phyloP scores from a whole-genome alignment of 1,139 yeast species.

The Saccharomyces uvarum region DNA sequence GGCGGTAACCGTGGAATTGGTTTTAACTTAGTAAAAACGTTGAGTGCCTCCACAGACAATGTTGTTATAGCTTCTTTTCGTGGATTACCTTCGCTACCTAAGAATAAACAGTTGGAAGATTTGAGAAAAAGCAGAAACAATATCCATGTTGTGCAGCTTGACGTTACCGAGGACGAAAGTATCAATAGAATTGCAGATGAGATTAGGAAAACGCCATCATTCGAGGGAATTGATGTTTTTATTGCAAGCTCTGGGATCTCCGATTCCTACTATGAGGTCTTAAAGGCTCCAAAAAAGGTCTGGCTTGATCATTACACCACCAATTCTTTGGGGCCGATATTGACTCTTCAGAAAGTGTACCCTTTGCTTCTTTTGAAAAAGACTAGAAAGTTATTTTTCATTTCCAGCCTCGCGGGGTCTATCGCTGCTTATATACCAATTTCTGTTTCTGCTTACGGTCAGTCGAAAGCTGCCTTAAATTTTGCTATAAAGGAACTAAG shows the following conservation, averaged over 20 bases:
- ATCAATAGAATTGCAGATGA: not conserved
- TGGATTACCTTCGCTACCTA: not conserved
- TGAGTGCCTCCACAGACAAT: not conserved
- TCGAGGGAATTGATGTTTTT: not conserved
- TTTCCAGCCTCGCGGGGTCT: slow-evolving; percentile 28
- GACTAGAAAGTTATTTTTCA: slow-evolving; percentile 19
- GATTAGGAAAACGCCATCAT: not conserved
- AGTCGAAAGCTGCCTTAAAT: slow-evolving; percentile 35
- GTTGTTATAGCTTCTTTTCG: not conserved
- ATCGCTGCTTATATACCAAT: slow-evolving; percentile 7
- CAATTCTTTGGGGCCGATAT: slow-evolving; percentile 26
- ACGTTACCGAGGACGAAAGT: not conserved
- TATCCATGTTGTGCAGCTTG: not conserved
- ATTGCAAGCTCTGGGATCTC: not conserved
- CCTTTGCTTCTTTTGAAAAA: slow-evolving; percentile 17
- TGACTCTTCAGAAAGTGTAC: slow-evolving; percentile 19
- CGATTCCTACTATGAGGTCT: not conserved
- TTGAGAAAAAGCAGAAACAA: not conserved
- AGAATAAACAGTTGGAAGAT: not conserved
- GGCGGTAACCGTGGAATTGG: not conserved
- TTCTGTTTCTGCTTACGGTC: slow-evolving; percentile 30
- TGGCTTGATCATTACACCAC: slow-evolving; percentile 6
- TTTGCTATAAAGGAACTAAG: slow-evolving; percentile 23
- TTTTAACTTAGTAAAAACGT: not conserved
- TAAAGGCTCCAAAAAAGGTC: not conserved